A percentile compares a stretch with the other conserved stretches of the same genome.
These are phyloP conservation scores for Annulohypoxylon moriforme DNA, from an alignment of 495 filamentous ascomycete genomes.

Conservation along the genomic window DNA sequence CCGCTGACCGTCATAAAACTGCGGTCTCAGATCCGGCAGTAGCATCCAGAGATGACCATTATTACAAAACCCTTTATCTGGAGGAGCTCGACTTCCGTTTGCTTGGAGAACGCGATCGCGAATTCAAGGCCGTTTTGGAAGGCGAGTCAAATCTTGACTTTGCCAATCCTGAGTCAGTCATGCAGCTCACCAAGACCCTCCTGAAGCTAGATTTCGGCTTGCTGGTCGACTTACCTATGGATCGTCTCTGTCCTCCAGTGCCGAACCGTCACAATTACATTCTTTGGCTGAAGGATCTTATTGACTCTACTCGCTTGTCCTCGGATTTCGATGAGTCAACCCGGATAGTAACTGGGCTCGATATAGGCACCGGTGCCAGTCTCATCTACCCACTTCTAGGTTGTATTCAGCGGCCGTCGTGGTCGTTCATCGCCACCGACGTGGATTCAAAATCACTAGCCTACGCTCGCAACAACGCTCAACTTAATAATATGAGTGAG, in stretches of 20 bases:
- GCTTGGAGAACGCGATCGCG: constrained; percentile 49
- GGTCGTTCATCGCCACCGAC: constrained; percentile 84
- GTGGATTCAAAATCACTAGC: constrained; percentile 77
- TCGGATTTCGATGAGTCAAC: constrained; percentile 38
- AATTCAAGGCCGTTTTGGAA: constrained; percentile 58
- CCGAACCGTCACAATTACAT: constrained; percentile 91
- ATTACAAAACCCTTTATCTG: constrained; percentile 53
- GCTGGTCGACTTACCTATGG: constrained; percentile 72
- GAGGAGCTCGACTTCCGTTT: constrained; percentile 49
- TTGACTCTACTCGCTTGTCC: constrained; percentile 77
- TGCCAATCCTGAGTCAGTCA: constrained; percentile 77
- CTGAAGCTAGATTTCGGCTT: constrained; percentile 81
- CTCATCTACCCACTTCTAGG: constrained; percentile 90
- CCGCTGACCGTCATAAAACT: no score
- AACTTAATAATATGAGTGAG: constrained; percentile 69
- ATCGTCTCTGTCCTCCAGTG: constrained; percentile 92
- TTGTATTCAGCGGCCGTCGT: constrained; percentile 71
- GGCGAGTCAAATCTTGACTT: constrained; percentile 81
- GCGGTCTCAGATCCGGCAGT: neutral
- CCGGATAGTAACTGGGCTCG: constrained; percentile 75
- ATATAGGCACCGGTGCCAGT: constrained; percentile 92
- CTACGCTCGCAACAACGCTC: constrained; percentile 73
- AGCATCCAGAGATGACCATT: constrained; percentile 42
- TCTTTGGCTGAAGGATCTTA: constrained; percentile 84
- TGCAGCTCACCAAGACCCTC: constrained; percentile 84